phyloP scores from a whole-genome alignment of 2,329 filamentous ascomycete genomes.

The Nothophaeocryptopus gaeumannii region DNA sequence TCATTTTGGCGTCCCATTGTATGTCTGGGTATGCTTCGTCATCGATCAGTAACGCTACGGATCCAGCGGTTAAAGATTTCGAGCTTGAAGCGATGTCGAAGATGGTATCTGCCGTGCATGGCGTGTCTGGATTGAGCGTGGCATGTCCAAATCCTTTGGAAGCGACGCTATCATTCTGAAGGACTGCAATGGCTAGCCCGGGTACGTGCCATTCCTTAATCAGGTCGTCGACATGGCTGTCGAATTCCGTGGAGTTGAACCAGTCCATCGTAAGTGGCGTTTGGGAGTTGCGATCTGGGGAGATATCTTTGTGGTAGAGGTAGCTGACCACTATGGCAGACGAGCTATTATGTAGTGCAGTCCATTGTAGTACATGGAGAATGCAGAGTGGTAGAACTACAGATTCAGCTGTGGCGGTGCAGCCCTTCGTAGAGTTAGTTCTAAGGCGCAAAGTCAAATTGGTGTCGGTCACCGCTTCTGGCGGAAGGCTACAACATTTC shows the following conservation, averaged over 20 bases:
- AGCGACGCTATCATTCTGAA: slow-evolving; percentile 45
- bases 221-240: slow-evolving; percentile 1
- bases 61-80: slow-evolving; percentile 55
- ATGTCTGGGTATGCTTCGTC: slow-evolving; percentile 38
- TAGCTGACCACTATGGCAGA: no score
- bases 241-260: slow-evolving; percentile 15
- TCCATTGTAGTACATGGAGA: no score
- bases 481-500: no score
- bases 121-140: slow-evolving; percentile 35
- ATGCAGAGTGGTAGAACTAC: no score
- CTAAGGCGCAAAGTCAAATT: no score
- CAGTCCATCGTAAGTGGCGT: neutral
- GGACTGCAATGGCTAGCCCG: slow-evolving; percentile 49
- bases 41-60: slow-evolving; percentile 50
- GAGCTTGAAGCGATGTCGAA: slow-evolving; percentile 57
- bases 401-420: no score
- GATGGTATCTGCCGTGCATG: slow-evolving; percentile 49
- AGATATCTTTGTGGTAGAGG: no score
- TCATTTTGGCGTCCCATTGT: slow-evolving; percentile 50
- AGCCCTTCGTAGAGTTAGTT: no score
- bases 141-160: slow-evolving; percentile 43
- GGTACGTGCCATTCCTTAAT: slow-evolving; percentile 32
- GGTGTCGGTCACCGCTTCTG: no score
- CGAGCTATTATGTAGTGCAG: no score
- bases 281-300: neutral